Conservation (phyloP, 768 basidiomycete genomes). For the Naganishia randhawae region DNA sequence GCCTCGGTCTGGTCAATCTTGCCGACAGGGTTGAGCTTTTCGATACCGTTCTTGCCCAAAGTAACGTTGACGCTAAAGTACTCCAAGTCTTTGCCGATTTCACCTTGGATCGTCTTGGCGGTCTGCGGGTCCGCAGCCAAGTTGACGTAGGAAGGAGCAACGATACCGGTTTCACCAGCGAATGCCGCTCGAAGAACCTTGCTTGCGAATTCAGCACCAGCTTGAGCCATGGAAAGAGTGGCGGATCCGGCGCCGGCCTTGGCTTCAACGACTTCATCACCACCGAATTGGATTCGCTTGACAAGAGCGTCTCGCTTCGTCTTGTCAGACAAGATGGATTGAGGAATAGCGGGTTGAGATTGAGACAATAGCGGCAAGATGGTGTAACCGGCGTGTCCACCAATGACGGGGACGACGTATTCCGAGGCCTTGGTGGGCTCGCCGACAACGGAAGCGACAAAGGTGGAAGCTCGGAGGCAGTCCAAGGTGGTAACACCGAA, state of each 20-base stretch:
- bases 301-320: conserved; percentile 68
- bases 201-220: conserved; percentile 68
- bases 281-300: conserved; percentile 88
- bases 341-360: conserved; percentile 61
- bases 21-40: conserved; percentile 85
- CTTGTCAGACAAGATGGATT: conserved; percentile 49
- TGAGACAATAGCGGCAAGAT: conserved; percentile 93
- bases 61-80: conserved; percentile 94
- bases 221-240: conserved; percentile 79
- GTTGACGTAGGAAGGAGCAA: conserved; percentile 75
- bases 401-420: conserved; percentile 81
- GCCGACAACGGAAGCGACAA: conserved; percentile 67
- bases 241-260: conserved; percentile 91
- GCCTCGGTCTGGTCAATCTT: conserved; percentile 73
- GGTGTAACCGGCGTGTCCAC: conserved; percentile 89
- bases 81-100: conserved; percentile 82
- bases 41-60: conserved; percentile 88
- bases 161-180: conserved; percentile 64
- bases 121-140: conserved; percentile 71
- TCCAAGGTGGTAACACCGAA: conserved; percentile 98
- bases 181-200: conserved; percentile 60
- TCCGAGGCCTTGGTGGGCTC: conserved; percentile 54
- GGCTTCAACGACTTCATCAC: conserved; percentile 97
- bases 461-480: conserved; percentile 95
- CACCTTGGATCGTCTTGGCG: conserved; percentile 66